Percentiles rank a stretch among this genome's conserved stretches.
These are phyloP conservation scores for Eucalyptus cloeziana DNA, from an alignment of 345 rosid species.

Conservation along the genomic window DNA sequence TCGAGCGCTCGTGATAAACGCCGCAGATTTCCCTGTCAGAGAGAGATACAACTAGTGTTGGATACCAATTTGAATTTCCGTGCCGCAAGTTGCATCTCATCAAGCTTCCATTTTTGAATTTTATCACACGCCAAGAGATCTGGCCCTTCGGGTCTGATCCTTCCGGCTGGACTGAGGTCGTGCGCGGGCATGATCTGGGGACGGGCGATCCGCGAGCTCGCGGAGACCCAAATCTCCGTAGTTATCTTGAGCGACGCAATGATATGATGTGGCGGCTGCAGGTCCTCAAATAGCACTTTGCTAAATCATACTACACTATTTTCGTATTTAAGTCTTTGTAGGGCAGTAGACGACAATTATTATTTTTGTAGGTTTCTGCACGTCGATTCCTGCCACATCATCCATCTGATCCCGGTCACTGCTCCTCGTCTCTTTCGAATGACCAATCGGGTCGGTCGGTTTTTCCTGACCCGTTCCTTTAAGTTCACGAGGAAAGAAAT, in stretches of 20 bases:
- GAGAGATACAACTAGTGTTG: not conserved
- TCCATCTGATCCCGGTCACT: not conserved
- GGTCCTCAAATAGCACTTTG: not conserved
- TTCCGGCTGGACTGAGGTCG: not conserved
- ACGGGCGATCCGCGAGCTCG: not conserved
- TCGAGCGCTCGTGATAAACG: not conserved
- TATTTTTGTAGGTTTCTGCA: not conserved
- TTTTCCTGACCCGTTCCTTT: not conserved
- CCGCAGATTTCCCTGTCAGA: not conserved
- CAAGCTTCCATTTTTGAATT: not conserved
- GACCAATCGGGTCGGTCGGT: not conserved
- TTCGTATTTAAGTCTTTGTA: not conserved
- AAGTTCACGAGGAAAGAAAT: not conserved
- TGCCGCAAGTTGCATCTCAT: not conserved
- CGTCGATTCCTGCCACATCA: not conserved
- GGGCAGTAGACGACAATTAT: not conserved
- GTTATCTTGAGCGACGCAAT: not conserved
- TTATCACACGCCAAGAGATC: not conserved
- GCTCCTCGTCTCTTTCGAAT: not conserved
- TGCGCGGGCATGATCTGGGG: not conserved
- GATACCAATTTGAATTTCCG: not conserved
- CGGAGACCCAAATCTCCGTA: not conserved
- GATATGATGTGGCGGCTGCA: not conserved
- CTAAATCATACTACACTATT: not conserved
- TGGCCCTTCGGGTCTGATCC: not conserved